A percentile compares a stretch with the other conserved stretches of the same genome.
Conservation (phyloP, 495 filamentous ascomycete genomes). For the Aspergillus ostianus region DNA sequence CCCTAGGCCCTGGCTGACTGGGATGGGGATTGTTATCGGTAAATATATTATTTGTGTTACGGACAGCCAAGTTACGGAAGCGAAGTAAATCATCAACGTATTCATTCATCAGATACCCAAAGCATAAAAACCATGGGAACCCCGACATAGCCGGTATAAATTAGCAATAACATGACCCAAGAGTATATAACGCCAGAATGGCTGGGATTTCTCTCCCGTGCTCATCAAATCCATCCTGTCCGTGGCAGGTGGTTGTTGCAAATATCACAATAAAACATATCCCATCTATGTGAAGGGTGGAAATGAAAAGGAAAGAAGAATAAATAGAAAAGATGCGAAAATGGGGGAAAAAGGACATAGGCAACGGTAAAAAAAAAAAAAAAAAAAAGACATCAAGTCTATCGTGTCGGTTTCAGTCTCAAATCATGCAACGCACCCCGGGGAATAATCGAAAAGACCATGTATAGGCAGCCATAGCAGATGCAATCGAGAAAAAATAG, state of each 20-base stretch:
- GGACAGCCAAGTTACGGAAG: too few species aligned
- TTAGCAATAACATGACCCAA: constrained; percentile 7
- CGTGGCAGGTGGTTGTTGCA: constrained; percentile 1
- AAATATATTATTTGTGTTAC: too few species aligned
- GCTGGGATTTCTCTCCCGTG: constrained; percentile 2
- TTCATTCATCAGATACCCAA: not conserved
- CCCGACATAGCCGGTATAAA: not conserved
- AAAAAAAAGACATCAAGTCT: constrained; percentile 11
- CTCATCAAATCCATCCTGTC: constrained; percentile 1
- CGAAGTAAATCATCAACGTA: not conserved
- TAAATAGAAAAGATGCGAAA: not conserved
- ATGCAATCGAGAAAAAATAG: constrained; percentile 16
- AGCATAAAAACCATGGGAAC: not conserved
- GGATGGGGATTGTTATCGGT: too few species aligned
- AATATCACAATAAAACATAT: constrained; percentile 12
- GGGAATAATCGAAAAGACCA: constrained; percentile 6
- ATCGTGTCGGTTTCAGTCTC: constrained; percentile 13
- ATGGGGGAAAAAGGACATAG: too few species aligned
- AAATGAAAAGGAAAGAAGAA: constrained; percentile 8
- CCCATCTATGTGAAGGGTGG: constrained; percentile 14
- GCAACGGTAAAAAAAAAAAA: constrained; percentile 9
- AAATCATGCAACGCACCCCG: constrained; percentile 15
- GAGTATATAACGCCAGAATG: constrained; percentile 15
- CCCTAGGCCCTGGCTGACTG: too few species aligned
- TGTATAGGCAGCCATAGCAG: constrained; percentile 16